phyloP scores from a whole-genome alignment of 2,329 filamentous ascomycete genomes.

The Leptodontidium sp. region DNA sequence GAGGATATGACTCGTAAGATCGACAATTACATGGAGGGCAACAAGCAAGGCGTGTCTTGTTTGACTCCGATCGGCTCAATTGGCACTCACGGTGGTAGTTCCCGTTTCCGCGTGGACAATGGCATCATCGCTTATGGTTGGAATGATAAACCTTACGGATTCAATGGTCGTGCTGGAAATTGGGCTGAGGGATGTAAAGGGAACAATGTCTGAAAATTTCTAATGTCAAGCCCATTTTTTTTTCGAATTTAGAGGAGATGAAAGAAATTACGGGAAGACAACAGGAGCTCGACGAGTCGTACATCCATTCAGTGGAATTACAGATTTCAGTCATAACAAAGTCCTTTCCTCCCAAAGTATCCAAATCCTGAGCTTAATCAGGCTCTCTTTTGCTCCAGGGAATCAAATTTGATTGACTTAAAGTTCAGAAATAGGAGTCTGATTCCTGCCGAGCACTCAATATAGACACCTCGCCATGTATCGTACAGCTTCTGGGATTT shows the following conservation, averaged over 20 bases:
- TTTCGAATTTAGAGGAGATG: too few relatives aligned
- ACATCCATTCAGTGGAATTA: not conserved
- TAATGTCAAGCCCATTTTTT: not conserved
- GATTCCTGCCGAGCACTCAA: too few relatives aligned
- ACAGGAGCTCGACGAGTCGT: too few relatives aligned
- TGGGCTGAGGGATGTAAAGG: slow-evolving; percentile 10
- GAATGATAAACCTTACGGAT: slow-evolving; percentile 7
- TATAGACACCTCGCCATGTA: too few relatives aligned
- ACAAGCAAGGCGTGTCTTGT: slow-evolving; percentile 11
- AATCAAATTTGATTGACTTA: too few relatives aligned
- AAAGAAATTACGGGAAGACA: too few relatives aligned
- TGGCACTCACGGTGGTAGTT: not conserved
- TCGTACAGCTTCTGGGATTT: too few relatives aligned
- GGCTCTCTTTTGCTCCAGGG: not conserved
- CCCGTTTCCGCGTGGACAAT: slow-evolving; percentile 6
- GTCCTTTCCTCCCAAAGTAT: not conserved
- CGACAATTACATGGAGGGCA: slow-evolving; percentile 11
- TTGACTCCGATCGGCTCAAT: slow-evolving; percentile 12
- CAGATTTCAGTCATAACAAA: not conserved
- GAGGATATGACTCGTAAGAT: slow-evolving; percentile 11
- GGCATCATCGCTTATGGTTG: slow-evolving; percentile 5
- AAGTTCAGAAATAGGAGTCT: too few relatives aligned
- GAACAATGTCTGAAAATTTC: not conserved
- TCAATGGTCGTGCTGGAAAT: slow-evolving; percentile 1
- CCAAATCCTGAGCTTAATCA: not conserved